Conservation (phyloP, 148 eudicot species). For the Chenopodium berlandieri region DNA sequence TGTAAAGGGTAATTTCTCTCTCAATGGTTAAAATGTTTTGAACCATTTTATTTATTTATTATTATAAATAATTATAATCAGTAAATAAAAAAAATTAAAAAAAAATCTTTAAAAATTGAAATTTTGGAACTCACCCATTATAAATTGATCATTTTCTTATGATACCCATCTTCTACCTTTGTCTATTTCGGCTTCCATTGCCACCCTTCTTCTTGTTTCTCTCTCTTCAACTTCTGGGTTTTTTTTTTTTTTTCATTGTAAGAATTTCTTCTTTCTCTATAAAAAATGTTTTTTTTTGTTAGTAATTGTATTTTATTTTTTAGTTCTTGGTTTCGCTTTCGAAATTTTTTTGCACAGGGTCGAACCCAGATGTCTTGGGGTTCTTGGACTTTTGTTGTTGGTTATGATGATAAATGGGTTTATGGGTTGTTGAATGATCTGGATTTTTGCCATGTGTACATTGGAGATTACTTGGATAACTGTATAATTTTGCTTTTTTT, state of each 20-base stretch:
- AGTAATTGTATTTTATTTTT: background rate
- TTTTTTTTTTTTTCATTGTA: constrained; percentile 33
- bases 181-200: constrained; percentile 36
- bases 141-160: constrained; percentile 21
- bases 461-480: background rate
- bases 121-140: constrained; percentile 19
- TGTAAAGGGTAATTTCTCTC: constrained; percentile 12
- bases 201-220: constrained; percentile 17
- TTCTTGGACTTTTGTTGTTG: constrained; percentile 14
- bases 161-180: constrained; percentile 49
- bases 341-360: background rate
- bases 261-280: constrained; percentile 32
- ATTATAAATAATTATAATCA: background rate
- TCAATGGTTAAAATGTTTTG: background rate
- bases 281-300: background rate
- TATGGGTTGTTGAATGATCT: constrained; percentile 16
- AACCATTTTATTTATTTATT: background rate
- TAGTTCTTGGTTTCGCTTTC: too few species aligned
- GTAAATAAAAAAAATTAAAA: background rate
- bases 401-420: background rate
- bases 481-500: background rate
- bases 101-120: background rate
- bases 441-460: constrained; percentile 17
- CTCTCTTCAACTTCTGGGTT: background rate
- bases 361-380: background rate